Evolutionary conservation across 257 asterid species (phyloP), one percentile per base, ranked within the genome.

Genomic region (Marsdenia floribunda): DNA sequence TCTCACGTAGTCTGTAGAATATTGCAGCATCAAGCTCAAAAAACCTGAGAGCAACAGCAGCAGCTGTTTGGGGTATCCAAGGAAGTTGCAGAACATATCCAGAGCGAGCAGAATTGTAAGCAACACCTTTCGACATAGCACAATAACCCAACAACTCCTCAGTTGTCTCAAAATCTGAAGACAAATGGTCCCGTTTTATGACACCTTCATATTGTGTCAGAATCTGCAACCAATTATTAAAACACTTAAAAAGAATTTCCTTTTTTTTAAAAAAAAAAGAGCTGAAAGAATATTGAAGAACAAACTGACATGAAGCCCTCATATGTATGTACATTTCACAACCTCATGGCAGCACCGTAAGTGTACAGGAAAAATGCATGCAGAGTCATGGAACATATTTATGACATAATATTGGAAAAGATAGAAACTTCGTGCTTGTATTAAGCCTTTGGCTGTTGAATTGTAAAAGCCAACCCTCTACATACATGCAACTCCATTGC

Each of bases 21-120:
- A 95, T 77, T n/a, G 97, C 90, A 71, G 83, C 87, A 77, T 95
- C 98, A 80, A 95, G 89, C 86, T 95, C 99, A 73, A 92, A 83
- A 74, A 95, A 88, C 82, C 98, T 90, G 81, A 95, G 88, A 72
- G 90, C 93, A 80, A 91, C 89, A 47, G 96, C 99, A 75, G 96
- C 89, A 6, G 89, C 86, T 40, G 99, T 90, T 70, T 80, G 88
- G 29, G 99, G 99, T 78, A 95, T 86, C 99, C 99, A 95, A 70
- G 98, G 98, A 78, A 95, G 96, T 58, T 83, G 87, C 77, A 84
- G 82, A 72, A 82, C 85, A 70, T 81, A 77, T 71, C 79, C 90
- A 65, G 82, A 65, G 70, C 58, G 73, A 77, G 73, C 73, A 61
- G 80, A 84, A 73, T 78, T 88, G 78, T 53, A 58, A 65, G 82